Evolutionary conservation across 805 yeast species (phyloP).

Genomic region (Sugiyamaella floridensis): DNA sequence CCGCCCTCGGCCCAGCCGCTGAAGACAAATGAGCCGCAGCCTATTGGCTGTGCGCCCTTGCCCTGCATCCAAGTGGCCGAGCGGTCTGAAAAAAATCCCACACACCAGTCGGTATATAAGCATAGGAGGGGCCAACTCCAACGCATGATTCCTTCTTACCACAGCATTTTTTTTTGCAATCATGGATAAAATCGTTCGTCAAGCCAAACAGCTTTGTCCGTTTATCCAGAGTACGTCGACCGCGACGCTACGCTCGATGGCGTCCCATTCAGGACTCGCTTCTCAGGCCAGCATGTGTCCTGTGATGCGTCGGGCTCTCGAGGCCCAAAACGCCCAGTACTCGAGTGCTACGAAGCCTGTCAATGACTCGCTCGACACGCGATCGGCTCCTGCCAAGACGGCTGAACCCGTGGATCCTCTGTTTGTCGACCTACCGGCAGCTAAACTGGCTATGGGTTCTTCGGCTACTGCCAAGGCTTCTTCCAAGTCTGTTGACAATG

Average conservation of each 20-base stretch:
- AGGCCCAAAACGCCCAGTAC: conserved; percentile 24
- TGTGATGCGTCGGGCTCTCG: conserved; percentile 79
- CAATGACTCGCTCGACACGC: conserved; percentile 6
- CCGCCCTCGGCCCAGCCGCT: not conserved
- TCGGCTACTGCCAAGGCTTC: not conserved
- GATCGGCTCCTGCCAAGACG: conserved; percentile 5
- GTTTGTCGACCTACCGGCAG: conserved; percentile 27
- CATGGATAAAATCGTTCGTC: conserved; percentile 77
- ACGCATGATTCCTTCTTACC: not conserved
- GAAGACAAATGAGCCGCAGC: not conserved
- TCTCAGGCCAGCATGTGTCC: conserved; percentile 73
- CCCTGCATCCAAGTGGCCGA: no score
- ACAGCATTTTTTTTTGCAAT: not conserved
- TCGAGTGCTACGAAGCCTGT: conserved; percentile 36
- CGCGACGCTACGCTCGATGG: conserved; percentile 51
- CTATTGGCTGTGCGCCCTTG: no score
- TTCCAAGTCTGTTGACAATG: not conserved
- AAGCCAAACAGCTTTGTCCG: conserved; percentile 77
- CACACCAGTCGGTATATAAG: not conserved
- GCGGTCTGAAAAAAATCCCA: not conserved
- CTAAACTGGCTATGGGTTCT: conserved; percentile 6
- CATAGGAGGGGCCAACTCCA: not conserved
- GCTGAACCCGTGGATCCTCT: conserved; percentile 30
- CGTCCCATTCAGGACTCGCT: conserved; percentile 37
- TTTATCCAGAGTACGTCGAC: conserved; percentile 59